Percentiles rank a stretch among this genome's conserved stretches.
These are phyloP conservation scores for Durusdinium trenchii DNA, from an alignment of 73 alveolate species.

Conservation along the genomic window DNA sequence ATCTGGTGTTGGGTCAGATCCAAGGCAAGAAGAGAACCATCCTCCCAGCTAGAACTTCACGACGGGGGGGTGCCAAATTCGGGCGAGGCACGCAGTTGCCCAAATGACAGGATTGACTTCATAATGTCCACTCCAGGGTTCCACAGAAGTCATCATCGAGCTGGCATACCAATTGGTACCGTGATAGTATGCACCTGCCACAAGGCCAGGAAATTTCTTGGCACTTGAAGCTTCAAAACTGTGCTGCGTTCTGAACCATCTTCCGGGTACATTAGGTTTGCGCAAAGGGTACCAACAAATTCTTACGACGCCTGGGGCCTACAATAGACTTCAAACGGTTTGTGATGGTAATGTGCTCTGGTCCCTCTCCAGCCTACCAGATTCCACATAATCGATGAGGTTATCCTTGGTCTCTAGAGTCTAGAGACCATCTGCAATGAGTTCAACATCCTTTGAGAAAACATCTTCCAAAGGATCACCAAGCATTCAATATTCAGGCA, in stretches of 20 bases:
- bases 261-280: no score
- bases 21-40: neutral
- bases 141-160: constrained; percentile 83
- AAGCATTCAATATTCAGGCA: no score
- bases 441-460: no score
- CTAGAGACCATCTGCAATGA: no score
- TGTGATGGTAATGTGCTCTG: no score
- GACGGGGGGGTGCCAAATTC: neutral
- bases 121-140: constrained; percentile 89
- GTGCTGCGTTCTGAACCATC: no score
- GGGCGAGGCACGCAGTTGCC: constrained; percentile 69
- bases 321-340: no score
- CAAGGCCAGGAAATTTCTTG: neutral
- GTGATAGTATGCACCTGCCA: constrained; percentile 79
- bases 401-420: constrained; percentile 35
- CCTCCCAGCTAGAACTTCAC: neutral
- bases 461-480: no score
- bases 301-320: no score
- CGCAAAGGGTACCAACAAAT: no score
- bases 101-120: constrained; percentile 88
- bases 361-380: constrained; percentile 47
- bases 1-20: no score
- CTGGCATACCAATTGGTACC: constrained; percentile 91
- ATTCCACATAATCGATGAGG: constrained; percentile 86
- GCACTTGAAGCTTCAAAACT: neutral